These are phyloP conservation scores for Hypocrella siamensis DNA, from an alignment of 2,329 filamentous ascomycete species.

Conservation along the genomic window DNA sequence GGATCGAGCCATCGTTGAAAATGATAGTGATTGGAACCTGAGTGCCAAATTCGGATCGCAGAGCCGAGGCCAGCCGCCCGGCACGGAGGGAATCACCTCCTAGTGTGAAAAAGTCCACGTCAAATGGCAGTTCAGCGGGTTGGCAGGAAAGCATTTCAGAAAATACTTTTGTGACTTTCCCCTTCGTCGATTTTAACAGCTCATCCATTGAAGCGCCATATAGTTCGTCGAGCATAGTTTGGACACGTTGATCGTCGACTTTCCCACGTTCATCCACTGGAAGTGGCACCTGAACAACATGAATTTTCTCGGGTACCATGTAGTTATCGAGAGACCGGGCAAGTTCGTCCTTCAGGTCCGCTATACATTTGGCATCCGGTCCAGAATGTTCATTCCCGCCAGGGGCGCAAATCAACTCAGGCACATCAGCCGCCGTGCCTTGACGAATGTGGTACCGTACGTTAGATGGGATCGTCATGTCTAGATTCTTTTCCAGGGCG, in stretches of 20 bases:
- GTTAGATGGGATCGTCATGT: constrained; percentile 5
- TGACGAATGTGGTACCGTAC: constrained; percentile 7
- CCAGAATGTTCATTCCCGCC: constrained; percentile 1
- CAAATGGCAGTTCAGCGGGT: constrained; percentile 18
- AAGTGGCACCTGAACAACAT: constrained; percentile 17
- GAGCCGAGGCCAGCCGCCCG: constrained; percentile 31
- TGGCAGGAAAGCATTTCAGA: constrained; percentile 26
- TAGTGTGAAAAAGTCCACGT: constrained; percentile 34
- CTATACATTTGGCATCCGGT: constrained; percentile 2
- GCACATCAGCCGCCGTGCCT: constrained; percentile 1
- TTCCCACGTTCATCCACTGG: constrained; percentile 14
- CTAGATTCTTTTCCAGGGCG: constrained; percentile 11
- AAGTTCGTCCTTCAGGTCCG: constrained; percentile 7
- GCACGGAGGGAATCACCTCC: constrained; percentile 39
- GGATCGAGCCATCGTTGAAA: constrained; percentile 31
- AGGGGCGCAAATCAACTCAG: constrained; percentile 11
- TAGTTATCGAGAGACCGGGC: constrained; percentile 12
- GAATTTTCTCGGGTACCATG: constrained; percentile 22
- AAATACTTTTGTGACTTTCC: constrained; percentile 26
- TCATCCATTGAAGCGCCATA: constrained; percentile 9
- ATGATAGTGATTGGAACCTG: constrained; percentile 33
- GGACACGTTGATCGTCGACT: constrained; percentile 19
- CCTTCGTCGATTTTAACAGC: constrained; percentile 14
- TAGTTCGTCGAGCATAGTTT: constrained; percentile 14
- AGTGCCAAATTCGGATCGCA: constrained; percentile 32